Percentiles rank a stretch among this genome's conserved stretches.
Conservation (phyloP, 805 yeast genomes). For the Tetrapisispora phaffii region DNA sequence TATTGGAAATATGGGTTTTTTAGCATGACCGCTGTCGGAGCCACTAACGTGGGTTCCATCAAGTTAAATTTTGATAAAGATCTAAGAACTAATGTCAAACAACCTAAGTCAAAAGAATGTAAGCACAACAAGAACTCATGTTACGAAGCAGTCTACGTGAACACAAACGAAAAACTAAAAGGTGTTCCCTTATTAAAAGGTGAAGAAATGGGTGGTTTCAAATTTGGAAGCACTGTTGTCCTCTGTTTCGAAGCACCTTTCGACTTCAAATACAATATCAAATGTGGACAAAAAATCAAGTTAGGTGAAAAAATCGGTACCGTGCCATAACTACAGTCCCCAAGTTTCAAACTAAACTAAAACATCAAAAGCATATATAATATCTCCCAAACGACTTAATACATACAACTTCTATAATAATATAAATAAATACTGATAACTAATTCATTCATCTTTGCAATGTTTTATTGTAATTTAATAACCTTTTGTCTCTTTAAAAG, state of each 20-base stretch:
- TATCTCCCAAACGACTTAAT: too few relatives aligned
- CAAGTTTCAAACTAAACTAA: too few relatives aligned
- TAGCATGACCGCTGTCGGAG: constrained; percentile 99
- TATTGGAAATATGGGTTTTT: constrained; percentile 96
- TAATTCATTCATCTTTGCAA: too few relatives aligned
- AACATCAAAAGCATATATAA: neutral
- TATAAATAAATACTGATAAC: too few relatives aligned
- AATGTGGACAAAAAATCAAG: constrained; percentile 63
- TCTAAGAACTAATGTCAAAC: constrained; percentile 70
- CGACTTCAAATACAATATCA: constrained; percentile 58
- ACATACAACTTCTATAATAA: too few relatives aligned
- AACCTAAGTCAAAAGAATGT: constrained; percentile 46
- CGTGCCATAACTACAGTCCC: neutral
- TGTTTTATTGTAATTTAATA: too few relatives aligned
- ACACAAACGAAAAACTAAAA: constrained; percentile 50
- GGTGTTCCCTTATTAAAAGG: constrained; percentile 88
- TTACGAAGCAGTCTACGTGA: constrained; percentile 85
- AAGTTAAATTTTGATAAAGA: constrained; percentile 86
- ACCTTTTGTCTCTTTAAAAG: too few relatives aligned
- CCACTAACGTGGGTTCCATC: constrained; percentile 95
- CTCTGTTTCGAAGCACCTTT: constrained; percentile 92
- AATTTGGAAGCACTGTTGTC: constrained; percentile 90
- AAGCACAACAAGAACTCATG: constrained; percentile 31
- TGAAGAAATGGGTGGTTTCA: constrained; percentile 94
- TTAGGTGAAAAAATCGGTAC: constrained; percentile 76